These are phyloP conservation scores for Taxawa tesnikishii DNA, from an alignment of 2,329 filamentous ascomycete species.

Conservation along the genomic window DNA sequence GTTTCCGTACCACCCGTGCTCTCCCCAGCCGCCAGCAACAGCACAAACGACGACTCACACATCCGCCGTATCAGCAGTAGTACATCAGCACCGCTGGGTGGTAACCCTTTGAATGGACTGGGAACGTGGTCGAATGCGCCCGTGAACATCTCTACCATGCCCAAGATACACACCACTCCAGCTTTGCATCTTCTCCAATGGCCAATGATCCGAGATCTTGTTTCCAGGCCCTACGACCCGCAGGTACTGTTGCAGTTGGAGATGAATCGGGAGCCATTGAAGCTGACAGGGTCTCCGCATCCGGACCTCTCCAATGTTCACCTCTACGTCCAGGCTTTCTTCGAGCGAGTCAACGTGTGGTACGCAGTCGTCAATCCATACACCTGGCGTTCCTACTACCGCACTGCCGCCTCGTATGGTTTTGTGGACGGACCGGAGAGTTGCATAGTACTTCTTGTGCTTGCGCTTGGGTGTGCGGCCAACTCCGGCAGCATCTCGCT, in stretches of 20 bases:
- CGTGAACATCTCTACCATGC: constrained; percentile 72
- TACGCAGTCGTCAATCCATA: constrained; percentile 78
- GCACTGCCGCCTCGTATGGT: constrained; percentile 59
- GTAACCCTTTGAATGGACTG: constrained; percentile 40
- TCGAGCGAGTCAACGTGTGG: constrained; percentile 71
- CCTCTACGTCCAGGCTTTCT: constrained; percentile 67
- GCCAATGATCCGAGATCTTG: constrained; percentile 67
- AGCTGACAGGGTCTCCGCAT: constrained; percentile 43
- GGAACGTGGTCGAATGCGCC: constrained; percentile 55
- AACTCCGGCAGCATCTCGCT: constrained; percentile 64
- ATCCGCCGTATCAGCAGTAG: constrained; percentile 7
- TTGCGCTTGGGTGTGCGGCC: constrained; percentile 66
- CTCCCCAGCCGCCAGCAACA: constrained; percentile 30
- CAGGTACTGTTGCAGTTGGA: constrained; percentile 73
- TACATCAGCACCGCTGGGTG: constrained; percentile 2
- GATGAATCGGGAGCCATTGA: constrained; percentile 65
- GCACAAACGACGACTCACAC: constrained; percentile 20
- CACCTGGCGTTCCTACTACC: constrained; percentile 65
- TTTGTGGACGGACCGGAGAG: constrained; percentile 72
- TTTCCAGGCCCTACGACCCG: constrained; percentile 65
- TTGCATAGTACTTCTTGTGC: constrained; percentile 67
- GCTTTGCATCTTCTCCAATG: constrained; percentile 68
- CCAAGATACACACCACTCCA: constrained; percentile 71
- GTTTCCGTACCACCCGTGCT: constrained; percentile 40
- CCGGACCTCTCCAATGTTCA: constrained; percentile 64